Conservation (phyloP, 2,329 filamentous ascomycete genomes). For the Davidsoniella neocaledoniae region DNA sequence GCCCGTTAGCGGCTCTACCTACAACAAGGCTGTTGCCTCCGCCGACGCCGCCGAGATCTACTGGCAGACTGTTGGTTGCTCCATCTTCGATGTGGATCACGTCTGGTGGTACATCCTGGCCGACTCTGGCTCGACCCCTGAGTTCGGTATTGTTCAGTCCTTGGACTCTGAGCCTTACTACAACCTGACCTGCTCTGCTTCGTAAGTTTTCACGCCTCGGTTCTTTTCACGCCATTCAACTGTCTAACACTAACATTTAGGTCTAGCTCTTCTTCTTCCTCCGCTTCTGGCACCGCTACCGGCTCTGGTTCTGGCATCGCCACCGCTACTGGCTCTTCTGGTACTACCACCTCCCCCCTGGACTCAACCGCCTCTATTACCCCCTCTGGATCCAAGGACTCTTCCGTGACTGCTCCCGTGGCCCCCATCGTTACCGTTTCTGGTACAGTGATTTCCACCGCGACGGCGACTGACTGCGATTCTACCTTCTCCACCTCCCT, state of each 20-base stretch:
- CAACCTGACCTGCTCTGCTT: slow-evolving; percentile 41
- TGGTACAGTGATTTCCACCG: neutral
- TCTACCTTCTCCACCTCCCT: neutral
- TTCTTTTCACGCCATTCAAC: slow-evolving; percentile 13
- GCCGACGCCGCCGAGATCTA: slow-evolving; percentile 56
- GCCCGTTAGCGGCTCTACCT: slow-evolving; percentile 52
- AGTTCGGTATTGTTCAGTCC: slow-evolving; percentile 51
- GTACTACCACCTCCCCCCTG: slow-evolving; percentile 4
- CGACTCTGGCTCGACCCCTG: slow-evolving; percentile 43
- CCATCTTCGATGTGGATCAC: slow-evolving; percentile 45
- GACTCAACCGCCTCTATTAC: neutral
- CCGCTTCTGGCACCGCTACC: neutral
- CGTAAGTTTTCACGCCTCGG: slow-evolving; percentile 13
- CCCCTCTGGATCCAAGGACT: neutral
- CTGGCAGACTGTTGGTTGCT: slow-evolving; percentile 66
- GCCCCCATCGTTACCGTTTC: neutral
- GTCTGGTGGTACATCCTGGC: slow-evolving; percentile 67
- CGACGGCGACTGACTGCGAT: neutral
- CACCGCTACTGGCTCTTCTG: slow-evolving; percentile 6
- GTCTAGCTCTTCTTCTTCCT: slow-evolving; percentile 4
- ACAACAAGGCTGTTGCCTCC: slow-evolving; percentile 46
- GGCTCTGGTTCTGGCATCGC: slow-evolving; percentile 1
- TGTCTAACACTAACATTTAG: slow-evolving; percentile 5
- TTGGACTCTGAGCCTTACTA: slow-evolving; percentile 40
- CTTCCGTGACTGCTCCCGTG: neutral